Base-by-base conservation (phyloP, 108 stramenopile species). In the Cylindrotheca closterium region DNA sequence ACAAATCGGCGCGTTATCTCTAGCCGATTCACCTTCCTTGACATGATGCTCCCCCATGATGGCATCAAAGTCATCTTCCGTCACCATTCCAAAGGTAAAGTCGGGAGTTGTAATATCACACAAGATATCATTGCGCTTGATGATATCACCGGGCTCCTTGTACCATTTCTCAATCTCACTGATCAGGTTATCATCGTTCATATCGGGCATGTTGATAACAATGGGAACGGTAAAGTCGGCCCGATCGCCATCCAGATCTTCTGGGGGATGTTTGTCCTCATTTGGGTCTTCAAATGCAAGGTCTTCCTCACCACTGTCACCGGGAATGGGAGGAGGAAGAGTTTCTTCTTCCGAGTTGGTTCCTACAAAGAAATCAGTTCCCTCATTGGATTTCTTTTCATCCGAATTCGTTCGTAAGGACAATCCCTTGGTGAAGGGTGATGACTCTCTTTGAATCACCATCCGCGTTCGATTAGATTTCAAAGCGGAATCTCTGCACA, bases 1-100 rank as follows among this genome's bases (percentile, higher is more conserved):
- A 64, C 75, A 76, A 26, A 76, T 63, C 3, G 67, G 68, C 26
- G 60, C 31, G 21, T 37, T 30, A 31, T 69, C 63, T 1, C 37
- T 32, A 2, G 56, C 67, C 27, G 7, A n/a, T 4, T 72, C 58
- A 31, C 62, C 61, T 22, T 24, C 82, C 21, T 65, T 23, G 12
- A 79, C 71, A 25, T 70, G 50, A 63, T 80, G 78, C 19, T 77
- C 58, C 4, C 63, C 68, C 71, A 81, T 75, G 19, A 81, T 67
- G 27, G 68, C 59, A 15, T 75, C 67, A 46, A 70, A 72, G 0
- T 79, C 74, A 59, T 80, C 83, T 2, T 84, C 83, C 7, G 56
- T 69, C n/a, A 60, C 47, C 74, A 84, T 75, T 4, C 77, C 79
- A 79, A 84, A 80, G 10, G 70, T 75, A 67, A 83, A 83, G 47